phyloP scores from a whole-genome alignment of 1,284 basidiomycete genomes.

The Trichosporon sp. region DNA sequence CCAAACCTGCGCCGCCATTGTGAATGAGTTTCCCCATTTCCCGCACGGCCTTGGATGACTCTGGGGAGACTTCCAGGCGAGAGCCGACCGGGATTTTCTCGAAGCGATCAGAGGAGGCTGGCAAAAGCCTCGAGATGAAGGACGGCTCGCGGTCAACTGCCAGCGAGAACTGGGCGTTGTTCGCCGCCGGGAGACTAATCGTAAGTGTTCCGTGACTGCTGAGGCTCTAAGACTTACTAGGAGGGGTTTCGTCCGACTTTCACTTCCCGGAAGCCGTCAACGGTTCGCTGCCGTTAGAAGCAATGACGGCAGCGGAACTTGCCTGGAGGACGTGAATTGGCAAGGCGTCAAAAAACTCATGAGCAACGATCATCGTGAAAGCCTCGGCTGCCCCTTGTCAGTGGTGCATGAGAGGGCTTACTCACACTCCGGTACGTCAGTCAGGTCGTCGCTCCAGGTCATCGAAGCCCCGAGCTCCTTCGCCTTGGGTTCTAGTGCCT shows the following conservation, averaged over 20 bases:
- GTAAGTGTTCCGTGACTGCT: not conserved
- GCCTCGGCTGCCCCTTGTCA: conserved; percentile 54
- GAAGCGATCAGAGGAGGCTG: conserved; percentile 72
- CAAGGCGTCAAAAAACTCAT: conserved; percentile 97
- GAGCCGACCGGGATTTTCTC: conserved; percentile 66
- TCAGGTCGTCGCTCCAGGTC: conserved; percentile 74
- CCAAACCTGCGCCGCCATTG: conserved; percentile 69
- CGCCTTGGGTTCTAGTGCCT: conserved; percentile 59
- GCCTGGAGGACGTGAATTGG: conserved; percentile 90
- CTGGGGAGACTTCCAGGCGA: conserved; percentile 75
- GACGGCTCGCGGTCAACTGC: conserved; percentile 70
- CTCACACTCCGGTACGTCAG: conserved; percentile 64
- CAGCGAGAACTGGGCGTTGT: conserved; percentile 61
- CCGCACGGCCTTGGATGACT: conserved; percentile 68
- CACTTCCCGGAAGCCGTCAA: conserved; percentile 84
- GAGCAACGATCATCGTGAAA: conserved; percentile 88
- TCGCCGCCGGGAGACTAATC: conserved; percentile 23
- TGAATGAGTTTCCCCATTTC: conserved; percentile 67
- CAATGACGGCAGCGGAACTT: conserved; percentile 10
- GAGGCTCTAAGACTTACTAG: conserved; percentile 22
- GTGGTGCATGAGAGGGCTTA: not conserved
- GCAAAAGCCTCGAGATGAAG: conserved; percentile 68
- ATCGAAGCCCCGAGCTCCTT: conserved; percentile 55
- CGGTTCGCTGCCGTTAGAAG: conserved; percentile 64
- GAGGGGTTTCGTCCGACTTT: conserved; percentile 64